Evolutionary conservation across 2,329 filamentous ascomycete species (phyloP), one percentile per base, ranked within the genome.

Genomic region (Didymella keratinophila): DNA sequence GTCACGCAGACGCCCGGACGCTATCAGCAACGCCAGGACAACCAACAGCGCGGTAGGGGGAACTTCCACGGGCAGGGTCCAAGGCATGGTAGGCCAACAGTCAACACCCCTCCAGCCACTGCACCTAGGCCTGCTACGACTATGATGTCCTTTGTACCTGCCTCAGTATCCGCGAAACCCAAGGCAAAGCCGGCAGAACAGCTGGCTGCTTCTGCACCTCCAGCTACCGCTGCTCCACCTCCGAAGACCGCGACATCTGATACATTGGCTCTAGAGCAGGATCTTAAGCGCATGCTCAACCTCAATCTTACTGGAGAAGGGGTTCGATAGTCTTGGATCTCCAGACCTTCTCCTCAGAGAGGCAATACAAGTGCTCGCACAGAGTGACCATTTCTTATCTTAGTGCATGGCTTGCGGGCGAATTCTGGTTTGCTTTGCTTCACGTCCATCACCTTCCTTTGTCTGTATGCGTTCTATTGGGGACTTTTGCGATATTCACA

Each of bases 221-320:
- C 68, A 27, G 51, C 61, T 9, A 37, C 63, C 16, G 53, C 63
- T 37, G 39, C 60, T 32, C 58, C 67, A 36, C 57, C 68, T 42
- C 60, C 62, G 34, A 64, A 62, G 47, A 61, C 52, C 37, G 58
- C 65, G 7, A 53, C 63, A 16, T 47, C 64, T 36, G 62, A 72
- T 54, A 65, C 66, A 7, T 61, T 66, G 55, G 62, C 72, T 62
- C 61, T 76, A 52, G 73, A 75, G 64, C 69, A 75, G 64, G 68
- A 76, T 55, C 64, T 76, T 46, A 76, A 75, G 63, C 73, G 73
- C 27, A 60, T 76, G 64, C 71, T 76, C 49, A 76, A 76, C 54
- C 57, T 76, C 25, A 68, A 67, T 30, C 46, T 64, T 32, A 47
- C 65, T 23, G 69, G 65, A 34, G 65, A 68, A 37, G 62, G 68